Evolutionary conservation across 306 rosid genomes (phyloP).

Genomic region (Vigna mungo): DNA sequence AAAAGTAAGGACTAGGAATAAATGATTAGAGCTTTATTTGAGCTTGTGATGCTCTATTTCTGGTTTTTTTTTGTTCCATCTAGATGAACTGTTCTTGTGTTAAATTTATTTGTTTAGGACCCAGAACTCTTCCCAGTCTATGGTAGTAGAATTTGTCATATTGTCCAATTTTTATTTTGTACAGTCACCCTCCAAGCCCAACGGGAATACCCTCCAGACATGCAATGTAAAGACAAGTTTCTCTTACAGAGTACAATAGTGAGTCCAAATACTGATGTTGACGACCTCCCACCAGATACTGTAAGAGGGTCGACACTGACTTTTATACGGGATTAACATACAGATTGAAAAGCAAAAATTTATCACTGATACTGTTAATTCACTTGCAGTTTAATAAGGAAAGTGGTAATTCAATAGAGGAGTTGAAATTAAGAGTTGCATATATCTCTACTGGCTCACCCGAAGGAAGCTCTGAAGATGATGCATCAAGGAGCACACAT

Average conservation of each 20-base stretch:
- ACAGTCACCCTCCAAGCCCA: constrained; percentile 97
- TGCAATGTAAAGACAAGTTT: constrained; percentile 94
- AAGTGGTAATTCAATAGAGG: constrained; percentile 77
- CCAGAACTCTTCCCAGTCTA: not conserved
- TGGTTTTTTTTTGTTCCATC: constrained; percentile 10
- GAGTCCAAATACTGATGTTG: constrained; percentile 70
- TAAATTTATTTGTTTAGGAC: constrained; percentile 21
- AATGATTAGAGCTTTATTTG: constrained; percentile 23
- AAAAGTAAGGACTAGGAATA: not conserved
- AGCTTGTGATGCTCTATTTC: constrained; percentile 10
- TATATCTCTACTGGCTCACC: constrained; percentile 58
- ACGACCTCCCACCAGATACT: constrained; percentile 79
- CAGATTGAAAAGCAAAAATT: constrained; percentile 22
- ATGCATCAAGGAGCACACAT: constrained; percentile 51
- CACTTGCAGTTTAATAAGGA: constrained; percentile 82
- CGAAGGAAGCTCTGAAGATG: constrained; percentile 72
- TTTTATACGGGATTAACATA: constrained; percentile 34
- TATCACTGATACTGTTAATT: constrained; percentile 31
- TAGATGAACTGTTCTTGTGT: constrained; percentile 9
- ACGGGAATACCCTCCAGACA: constrained; percentile 83
- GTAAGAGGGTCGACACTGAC: constrained; percentile 58
- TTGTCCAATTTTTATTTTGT: constrained; percentile 46
- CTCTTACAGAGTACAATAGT: constrained; percentile 89
- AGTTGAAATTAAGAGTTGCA: constrained; percentile 83
- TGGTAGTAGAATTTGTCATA: constrained; percentile 40